These are phyloP conservation scores for Scheffersomyces stipitis DNA, from an alignment of 805 yeast species.

Conservation along the genomic window DNA sequence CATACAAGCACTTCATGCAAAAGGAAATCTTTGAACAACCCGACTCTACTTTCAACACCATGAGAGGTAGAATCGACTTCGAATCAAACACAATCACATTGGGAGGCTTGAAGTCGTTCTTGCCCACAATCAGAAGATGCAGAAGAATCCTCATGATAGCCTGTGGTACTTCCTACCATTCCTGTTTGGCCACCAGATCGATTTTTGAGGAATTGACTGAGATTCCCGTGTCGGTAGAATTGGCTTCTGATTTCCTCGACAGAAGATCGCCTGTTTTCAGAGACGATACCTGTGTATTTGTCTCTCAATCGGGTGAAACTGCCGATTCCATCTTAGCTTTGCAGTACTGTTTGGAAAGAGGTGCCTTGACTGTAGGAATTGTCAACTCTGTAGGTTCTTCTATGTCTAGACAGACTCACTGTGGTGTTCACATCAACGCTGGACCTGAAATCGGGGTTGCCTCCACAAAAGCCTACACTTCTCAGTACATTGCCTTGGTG, in stretches of 20 bases:
- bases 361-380: slow-evolving; percentile 96
- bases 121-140: slow-evolving; percentile 88
- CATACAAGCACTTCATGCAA: slow-evolving; percentile 95
- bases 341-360: slow-evolving; percentile 93
- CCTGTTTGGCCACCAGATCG: slow-evolving; percentile 95
- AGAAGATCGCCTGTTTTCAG: slow-evolving; percentile 96
- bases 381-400: slow-evolving; percentile 97
- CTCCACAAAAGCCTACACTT: slow-evolving; percentile 97
- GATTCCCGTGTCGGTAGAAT: slow-evolving; percentile 87
- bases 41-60: slow-evolving; percentile 95
- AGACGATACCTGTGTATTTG: slow-evolving; percentile 96
- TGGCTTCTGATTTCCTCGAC: slow-evolving; percentile 93
- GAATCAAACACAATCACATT: slow-evolving; percentile 71
- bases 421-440: slow-evolving; percentile 99
- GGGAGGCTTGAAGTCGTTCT: slow-evolving; percentile 86
- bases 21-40: slow-evolving; percentile 99
- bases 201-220: slow-evolving; percentile 95
- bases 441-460: slow-evolving; percentile 99
- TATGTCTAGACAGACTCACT: slow-evolving; percentile 94
- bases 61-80: slow-evolving; percentile 98
- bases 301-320: slow-evolving; percentile 98
- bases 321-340: slow-evolving; percentile 96
- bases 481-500: slow-evolving; percentile 94
- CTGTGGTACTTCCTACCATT: slow-evolving; percentile 98
- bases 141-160: slow-evolving; percentile 97